Conservation (phyloP, 2,329 filamentous ascomycete genomes). For the Penicillium sclerotigenum region DNA sequence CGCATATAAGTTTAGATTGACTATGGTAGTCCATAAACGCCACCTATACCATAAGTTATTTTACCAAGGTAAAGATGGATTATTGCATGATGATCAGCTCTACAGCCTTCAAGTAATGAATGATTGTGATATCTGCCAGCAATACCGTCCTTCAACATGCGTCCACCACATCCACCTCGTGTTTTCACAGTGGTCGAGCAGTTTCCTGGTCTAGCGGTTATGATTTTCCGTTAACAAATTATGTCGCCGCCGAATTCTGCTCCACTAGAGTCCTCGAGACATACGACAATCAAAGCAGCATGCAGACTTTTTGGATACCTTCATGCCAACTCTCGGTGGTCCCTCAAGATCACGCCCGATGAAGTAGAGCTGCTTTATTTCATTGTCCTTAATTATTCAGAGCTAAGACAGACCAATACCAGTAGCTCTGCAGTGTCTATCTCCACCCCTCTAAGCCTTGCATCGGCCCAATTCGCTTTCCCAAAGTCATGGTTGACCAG, state of each 20-base stretch:
- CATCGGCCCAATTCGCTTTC: not conserved
- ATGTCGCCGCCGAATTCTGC: not conserved
- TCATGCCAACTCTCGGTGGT: not conserved
- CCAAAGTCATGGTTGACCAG: not conserved
- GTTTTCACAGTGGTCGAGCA: too few species aligned
- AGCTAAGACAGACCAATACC: not conserved
- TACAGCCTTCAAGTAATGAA: not conserved
- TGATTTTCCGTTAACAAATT: too few species aligned
- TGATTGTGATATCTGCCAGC: not conserved
- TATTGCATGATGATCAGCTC: slow-evolving; percentile 1
- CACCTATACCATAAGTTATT: not conserved
- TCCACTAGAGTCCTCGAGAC: too few species aligned
- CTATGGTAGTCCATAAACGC: not conserved
- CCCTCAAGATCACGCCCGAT: not conserved
- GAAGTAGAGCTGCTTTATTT: not conserved
- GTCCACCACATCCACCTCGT: too few species aligned
- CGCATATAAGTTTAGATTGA: not conserved
- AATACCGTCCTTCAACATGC: not conserved
- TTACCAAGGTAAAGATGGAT: not conserved
- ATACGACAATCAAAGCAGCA: not conserved
- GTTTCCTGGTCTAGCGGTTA: too few species aligned
- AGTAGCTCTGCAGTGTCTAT: not conserved
- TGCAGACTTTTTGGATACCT: not conserved
- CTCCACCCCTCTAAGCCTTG: not conserved
- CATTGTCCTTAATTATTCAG: not conserved